Percentiles rank a stretch among this genome's conserved stretches.
These are phyloP conservation scores for Leptographium flavum DNA, from an alignment of 2,329 filamentous ascomycete species.

Conservation along the genomic window DNA sequence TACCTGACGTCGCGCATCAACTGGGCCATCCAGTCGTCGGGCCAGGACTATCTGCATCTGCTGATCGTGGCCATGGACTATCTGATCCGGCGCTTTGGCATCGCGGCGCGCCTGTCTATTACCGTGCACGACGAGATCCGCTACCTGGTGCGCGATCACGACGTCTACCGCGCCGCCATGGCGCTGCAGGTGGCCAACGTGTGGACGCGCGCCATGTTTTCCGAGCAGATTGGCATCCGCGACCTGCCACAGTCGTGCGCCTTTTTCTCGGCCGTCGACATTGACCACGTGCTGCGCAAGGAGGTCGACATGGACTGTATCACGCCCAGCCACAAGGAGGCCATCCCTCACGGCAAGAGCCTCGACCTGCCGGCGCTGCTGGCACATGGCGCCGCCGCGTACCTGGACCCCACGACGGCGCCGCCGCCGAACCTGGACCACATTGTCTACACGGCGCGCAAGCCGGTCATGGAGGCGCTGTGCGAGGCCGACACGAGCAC, in stretches of 20 bases:
- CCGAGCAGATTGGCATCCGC: slow-evolving; percentile 89
- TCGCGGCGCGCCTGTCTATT: slow-evolving; percentile 73
- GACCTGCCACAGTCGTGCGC: slow-evolving; percentile 90
- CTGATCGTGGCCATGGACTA: slow-evolving; percentile 93
- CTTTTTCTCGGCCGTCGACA: slow-evolving; percentile 90
- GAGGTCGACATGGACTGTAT: slow-evolving; percentile 97
- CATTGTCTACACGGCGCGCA: slow-evolving; percentile 55
- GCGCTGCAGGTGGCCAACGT: slow-evolving; percentile 87
- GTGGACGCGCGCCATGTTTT: slow-evolving; percentile 96
- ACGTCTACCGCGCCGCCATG: slow-evolving; percentile 82
- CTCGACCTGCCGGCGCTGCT: slow-evolving; percentile 73
- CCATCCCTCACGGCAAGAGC: slow-evolving; percentile 75
- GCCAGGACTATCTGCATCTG: slow-evolving; percentile 92
- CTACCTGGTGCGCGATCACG: slow-evolving; percentile 72
- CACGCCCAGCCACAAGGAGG: slow-evolving; percentile 67
- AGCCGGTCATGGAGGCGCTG: slow-evolving; percentile 67
- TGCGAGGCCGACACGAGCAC: slow-evolving; percentile 26
- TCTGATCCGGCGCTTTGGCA: slow-evolving; percentile 68
- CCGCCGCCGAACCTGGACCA: slow-evolving; percentile 47
- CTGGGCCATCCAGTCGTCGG: slow-evolving; percentile 96
- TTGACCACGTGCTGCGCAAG: slow-evolving; percentile 90
- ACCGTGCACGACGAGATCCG: slow-evolving; percentile 97
- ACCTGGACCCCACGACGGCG: slow-evolving; percentile 49
- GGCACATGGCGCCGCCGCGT: slow-evolving; percentile 52
- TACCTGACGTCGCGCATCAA: slow-evolving; percentile 97